A percentile compares a stretch with the other conserved stretches of the same genome.
phyloP scores from a whole-genome alignment of 2,329 filamentous ascomycete species.

The Pyricularia sp. region DNA sequence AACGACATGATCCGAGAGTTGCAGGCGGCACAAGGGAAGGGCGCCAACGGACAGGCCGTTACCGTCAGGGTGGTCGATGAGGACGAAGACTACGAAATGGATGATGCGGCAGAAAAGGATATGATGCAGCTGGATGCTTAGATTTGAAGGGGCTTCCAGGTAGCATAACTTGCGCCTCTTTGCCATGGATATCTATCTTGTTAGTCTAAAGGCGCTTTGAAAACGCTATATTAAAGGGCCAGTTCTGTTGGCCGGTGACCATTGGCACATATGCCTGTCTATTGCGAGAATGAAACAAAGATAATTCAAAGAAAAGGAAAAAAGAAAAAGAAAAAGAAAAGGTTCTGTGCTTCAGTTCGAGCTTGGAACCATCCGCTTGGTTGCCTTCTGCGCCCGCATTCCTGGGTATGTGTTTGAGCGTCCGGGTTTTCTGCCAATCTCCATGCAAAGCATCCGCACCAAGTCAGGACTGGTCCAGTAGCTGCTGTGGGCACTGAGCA shows the following conservation, averaged over 20 bases:
- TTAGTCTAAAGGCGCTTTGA: not conserved
- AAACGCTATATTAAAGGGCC: not conserved
- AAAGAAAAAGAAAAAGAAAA: not conserved
- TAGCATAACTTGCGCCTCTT: not conserved
- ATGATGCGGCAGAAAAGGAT: constrained; percentile 30
- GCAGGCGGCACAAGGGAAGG: constrained; percentile 26
- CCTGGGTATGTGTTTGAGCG: constrained; percentile 42
- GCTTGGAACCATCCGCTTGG: constrained; percentile 20
- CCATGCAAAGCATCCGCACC: constrained; percentile 77
- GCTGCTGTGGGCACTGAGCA: constrained; percentile 87
- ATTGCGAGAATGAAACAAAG: not conserved
- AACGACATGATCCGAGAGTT: constrained; percentile 54
- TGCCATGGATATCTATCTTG: not conserved
- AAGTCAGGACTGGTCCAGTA: constrained; percentile 88
- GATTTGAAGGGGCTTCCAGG: not conserved
- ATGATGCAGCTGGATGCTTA: constrained; percentile 18
- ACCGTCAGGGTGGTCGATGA: constrained; percentile 5
- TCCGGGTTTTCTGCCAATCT: constrained; percentile 66
- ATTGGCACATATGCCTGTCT: not conserved
- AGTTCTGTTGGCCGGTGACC: not conserved
- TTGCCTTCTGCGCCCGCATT: constrained; percentile 45
- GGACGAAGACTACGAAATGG: constrained; percentile 35
- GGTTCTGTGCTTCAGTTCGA: not conserved
- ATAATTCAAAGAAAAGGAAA: not conserved
- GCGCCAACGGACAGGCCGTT: constrained; percentile 4